Percentiles rank a stretch among this genome's conserved stretches.
Evolutionary conservation across 805 yeast species (phyloP).

Genomic region (Wickerhamomyces bovis): DNA sequence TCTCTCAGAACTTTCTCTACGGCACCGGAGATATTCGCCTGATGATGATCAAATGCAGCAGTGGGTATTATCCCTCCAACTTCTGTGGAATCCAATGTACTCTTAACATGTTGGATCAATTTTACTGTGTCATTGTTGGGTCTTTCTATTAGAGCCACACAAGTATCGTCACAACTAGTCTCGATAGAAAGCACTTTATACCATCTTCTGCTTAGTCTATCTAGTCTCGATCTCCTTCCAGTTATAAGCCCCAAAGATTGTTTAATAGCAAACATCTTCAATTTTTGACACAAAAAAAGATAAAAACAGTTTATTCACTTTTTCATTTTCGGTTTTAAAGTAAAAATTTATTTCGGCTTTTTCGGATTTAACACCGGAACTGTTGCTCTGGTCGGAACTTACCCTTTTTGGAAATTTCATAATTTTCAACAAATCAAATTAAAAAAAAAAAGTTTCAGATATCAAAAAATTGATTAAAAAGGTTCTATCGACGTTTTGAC

Average conservation of each 20-base stretch:
- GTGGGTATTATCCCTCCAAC: constrained; percentile 89
- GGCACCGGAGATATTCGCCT: constrained; percentile 45
- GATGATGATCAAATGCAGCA: constrained; percentile 77
- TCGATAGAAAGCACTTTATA: constrained; percentile 82
- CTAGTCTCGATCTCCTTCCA: no score
- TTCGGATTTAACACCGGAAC: neutral
- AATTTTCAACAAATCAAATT: neutral
- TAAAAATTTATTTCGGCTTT: no score
- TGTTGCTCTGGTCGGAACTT: neutral
- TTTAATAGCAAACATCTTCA: no score
- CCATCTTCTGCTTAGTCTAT: constrained; percentile 22
- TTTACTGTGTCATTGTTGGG: constrained; percentile 26
- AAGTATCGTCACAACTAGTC: constrained; percentile 92
- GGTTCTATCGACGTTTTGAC: no score
- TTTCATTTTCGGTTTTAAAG: no score
- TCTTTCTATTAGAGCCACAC: constrained; percentile 73
- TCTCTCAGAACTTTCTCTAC: constrained; percentile 38
- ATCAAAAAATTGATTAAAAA: no score
- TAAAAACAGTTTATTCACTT: no score
- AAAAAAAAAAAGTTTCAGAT: neutral
- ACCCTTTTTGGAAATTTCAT: neutral
- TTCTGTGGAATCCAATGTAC: constrained; percentile 56
- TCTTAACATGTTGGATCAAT: constrained; percentile 49
- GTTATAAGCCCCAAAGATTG: no score
- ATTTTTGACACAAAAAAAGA: no score